phyloP scores from a whole-genome alignment of 139 green algal species.

The Chlamydomonas sp. region DNA sequence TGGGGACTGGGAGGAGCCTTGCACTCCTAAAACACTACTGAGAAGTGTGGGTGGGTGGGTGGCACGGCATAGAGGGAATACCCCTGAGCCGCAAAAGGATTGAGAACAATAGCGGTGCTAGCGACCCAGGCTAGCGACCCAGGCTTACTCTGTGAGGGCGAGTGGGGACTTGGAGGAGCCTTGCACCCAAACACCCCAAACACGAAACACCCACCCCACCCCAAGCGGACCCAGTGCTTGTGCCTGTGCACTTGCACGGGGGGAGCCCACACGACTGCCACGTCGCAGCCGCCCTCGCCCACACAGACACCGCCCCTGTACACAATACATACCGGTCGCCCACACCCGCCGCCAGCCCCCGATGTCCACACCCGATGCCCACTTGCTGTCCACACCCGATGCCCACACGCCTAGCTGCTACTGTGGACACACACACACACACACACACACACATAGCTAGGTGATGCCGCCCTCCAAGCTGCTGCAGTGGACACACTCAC shows the following conservation, averaged over 20 bases:
- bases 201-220: background rate
- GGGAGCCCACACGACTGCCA: background rate
- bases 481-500: background rate
- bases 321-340: background rate
- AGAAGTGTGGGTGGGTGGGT: background rate
- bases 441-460: constrained; percentile 1
- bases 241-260: no score
- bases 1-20: no score
- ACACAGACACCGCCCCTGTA: background rate
- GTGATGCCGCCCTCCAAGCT: background rate
- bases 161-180: no score
- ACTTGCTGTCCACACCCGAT: no score
- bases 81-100: background rate
- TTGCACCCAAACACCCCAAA: background rate
- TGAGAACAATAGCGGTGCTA: background rate
- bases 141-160: background rate
- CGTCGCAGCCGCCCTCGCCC: background rate
- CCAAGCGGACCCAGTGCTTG: background rate
- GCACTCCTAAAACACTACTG: background rate
- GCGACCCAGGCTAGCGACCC: background rate
- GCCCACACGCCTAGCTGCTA: no score
- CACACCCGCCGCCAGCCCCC: background rate
- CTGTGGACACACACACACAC: no score
- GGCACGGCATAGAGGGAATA: background rate
- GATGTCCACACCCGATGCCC: background rate